A percentile compares a stretch with the other conserved stretches of the same genome.
phyloP scores from a whole-genome alignment of 2,329 filamentous ascomycete genomes.

The Davidsoniella eucalypti region DNA sequence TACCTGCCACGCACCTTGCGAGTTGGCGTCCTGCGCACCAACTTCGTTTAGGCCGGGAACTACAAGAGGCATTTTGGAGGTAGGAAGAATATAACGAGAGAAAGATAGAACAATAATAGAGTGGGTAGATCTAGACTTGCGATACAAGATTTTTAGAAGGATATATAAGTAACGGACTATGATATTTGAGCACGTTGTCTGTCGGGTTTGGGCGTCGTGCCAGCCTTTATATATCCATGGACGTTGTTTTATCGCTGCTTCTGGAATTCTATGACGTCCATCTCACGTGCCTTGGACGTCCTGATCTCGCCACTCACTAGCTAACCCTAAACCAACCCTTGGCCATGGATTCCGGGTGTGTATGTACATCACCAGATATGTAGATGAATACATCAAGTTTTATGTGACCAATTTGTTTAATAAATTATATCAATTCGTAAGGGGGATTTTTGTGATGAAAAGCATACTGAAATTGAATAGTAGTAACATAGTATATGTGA shows the following conservation, averaged over 20 bases:
- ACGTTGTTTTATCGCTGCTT: neutral
- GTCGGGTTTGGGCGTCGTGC: no score
- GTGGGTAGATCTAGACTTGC: neutral
- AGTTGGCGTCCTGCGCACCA: constrained; percentile 18
- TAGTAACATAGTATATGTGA: no score
- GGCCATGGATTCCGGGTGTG: no score
- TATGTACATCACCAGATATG: no score
- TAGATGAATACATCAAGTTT: no score
- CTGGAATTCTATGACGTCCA: constrained; percentile 3
- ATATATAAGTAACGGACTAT: neutral
- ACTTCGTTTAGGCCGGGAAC: constrained; percentile 39
- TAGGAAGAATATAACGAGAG: neutral
- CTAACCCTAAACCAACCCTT: no score
- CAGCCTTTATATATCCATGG: neutral
- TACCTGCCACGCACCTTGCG: constrained; percentile 41
- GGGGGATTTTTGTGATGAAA: no score
- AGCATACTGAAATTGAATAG: no score
- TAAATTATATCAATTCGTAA: no score
- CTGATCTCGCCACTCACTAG: no score
- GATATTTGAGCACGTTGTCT: no score
- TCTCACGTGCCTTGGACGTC: neutral
- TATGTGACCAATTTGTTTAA: no score
- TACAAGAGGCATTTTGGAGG: constrained; percentile 41
- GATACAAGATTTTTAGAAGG: neutral
- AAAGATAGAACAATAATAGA: neutral